phyloP scores from a whole-genome alignment of 2,329 filamentous ascomycete species.

The Fusarium mexicanum region DNA sequence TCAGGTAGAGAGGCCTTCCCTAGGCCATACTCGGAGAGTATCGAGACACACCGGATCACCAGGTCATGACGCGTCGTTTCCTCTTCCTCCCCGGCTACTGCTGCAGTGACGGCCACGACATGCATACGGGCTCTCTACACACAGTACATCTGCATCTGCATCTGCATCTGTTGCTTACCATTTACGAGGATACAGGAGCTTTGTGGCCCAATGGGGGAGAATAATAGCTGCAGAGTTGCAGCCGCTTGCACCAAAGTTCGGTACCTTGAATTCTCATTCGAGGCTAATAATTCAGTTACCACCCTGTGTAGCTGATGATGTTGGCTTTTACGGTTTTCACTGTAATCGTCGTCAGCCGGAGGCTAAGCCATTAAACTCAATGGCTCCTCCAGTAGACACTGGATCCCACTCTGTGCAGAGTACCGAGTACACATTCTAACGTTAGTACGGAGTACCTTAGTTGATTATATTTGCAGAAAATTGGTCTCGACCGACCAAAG shows the following conservation, averaged over 20 bases:
- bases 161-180: constrained; percentile 16
- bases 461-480: constrained; percentile 4
- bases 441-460: background rate
- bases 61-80: constrained; percentile 44
- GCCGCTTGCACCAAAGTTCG: constrained; percentile 4
- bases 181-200: constrained; percentile 27
- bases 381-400: background rate
- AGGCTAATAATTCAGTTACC: constrained; percentile 7
- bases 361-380: constrained; percentile 27
- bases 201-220: constrained; percentile 17
- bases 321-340: background rate
- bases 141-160: background rate
- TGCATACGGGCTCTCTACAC: constrained; percentile 16
- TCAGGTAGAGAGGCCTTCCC: background rate
- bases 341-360: constrained; percentile 16
- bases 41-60: constrained; percentile 35
- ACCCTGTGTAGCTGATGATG: constrained; percentile 11
- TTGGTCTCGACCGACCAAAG: constrained; percentile 4
- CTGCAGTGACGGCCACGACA: constrained; percentile 35
- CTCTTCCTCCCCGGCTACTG: constrained; percentile 28
- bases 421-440: background rate
- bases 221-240: constrained; percentile 19
- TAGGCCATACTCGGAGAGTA: constrained; percentile 17
- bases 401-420: background rate
- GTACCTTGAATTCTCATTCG: constrained; percentile 25